A percentile compares a stretch with the other conserved stretches of the same genome.
These are phyloP conservation scores for Metschnikowia continentalis DNA, from an alignment of 805 yeast species.

Conservation along the genomic window DNA sequence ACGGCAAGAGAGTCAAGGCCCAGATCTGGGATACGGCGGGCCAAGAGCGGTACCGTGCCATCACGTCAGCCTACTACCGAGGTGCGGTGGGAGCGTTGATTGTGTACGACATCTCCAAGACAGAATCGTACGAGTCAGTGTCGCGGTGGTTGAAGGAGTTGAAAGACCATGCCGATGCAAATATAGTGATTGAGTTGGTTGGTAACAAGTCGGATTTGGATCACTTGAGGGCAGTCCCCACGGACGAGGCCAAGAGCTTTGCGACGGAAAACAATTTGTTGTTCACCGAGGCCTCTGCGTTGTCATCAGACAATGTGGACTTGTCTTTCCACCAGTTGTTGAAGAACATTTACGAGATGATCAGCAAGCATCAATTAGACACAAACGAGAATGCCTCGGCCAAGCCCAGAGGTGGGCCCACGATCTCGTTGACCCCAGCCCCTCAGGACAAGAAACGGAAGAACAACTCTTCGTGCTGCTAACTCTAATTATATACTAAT, in stretches of 20 bases:
- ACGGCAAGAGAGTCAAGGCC: conserved; percentile 79
- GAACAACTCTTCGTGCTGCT: conserved; percentile 70
- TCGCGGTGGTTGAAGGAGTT: conserved; percentile 88
- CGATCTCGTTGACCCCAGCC: conserved; percentile 88
- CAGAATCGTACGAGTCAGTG: conserved; percentile 80
- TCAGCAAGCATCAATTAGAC: conserved; percentile 87
- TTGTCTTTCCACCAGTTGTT: conserved; percentile 88
- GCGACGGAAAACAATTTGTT: conserved; percentile 88
- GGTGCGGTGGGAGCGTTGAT: conserved; percentile 98
- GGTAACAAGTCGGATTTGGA: conserved; percentile 90
- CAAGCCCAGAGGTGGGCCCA: conserved; percentile 75
- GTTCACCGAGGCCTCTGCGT: conserved; percentile 94
- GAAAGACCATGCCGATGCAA: conserved; percentile 88
- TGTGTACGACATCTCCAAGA: conserved; percentile 91
- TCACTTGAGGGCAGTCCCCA: conserved; percentile 93
- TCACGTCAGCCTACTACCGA: conserved; percentile 93
- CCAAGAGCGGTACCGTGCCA: conserved; percentile 96
- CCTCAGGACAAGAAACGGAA: conserved; percentile 71
- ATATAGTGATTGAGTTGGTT: conserved; percentile 89
- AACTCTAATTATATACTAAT: conserved; percentile 8
- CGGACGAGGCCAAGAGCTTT: conserved; percentile 94
- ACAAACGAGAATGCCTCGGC: conserved; percentile 64
- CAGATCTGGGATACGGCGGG: conserved; percentile 99
- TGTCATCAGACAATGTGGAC: conserved; percentile 92
- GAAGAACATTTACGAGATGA: conserved; percentile 91